Base-by-base conservation (phyloP, 2,329 filamentous ascomycete genomes). In the Diaporthe humulicola region DNA sequence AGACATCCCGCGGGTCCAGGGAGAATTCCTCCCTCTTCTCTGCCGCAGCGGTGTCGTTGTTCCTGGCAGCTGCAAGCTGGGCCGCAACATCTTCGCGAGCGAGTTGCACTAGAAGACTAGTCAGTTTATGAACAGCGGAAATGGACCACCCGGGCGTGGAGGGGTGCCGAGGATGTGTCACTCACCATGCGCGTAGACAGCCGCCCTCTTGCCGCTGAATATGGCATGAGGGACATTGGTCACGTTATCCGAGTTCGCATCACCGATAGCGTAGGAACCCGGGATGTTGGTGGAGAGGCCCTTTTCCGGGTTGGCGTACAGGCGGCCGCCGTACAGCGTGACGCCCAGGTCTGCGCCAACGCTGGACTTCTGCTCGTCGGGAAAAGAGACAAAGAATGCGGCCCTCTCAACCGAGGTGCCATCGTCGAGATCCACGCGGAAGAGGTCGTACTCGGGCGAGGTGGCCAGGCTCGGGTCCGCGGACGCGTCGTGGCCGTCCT, bases 161-260 rank as follows among this genome's bases (percentile, higher is more conserved):
- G 36, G 72, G 12, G 22, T 12, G 22, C 75, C 57, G 42, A 56
- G 57, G 22, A 22, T 33, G 10, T 42, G 50, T 57, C n/a, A 83
- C 88, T 84, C 79, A 90, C 89, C 85, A 77, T 92, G 90, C 6
- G 90, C 74, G 66, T 82, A 90, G 1, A 92, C 90, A 7, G 88
- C 90, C 0, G 90, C 84, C 40, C 86, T 81, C 85, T 92, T 92
- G 3, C 90, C 90, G 17, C 84, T 88, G 78, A 85, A 92, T 78
- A 92, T 86, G 0, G 91, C 90, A 76, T 92, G 90, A 0, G 90
- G 90, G 0, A 92, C 87, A 76, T 92, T 92, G 4, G 90, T 91
- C 12, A 85, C 83, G n/a, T 88, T 87, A 71, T 92, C 90, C 42
- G 86, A 87, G 81, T 92, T 92, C 17, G 87, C 87, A 76, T 92